Base-by-base conservation (phyloP, 805 yeast species). In the Candida ortonii region DNA sequence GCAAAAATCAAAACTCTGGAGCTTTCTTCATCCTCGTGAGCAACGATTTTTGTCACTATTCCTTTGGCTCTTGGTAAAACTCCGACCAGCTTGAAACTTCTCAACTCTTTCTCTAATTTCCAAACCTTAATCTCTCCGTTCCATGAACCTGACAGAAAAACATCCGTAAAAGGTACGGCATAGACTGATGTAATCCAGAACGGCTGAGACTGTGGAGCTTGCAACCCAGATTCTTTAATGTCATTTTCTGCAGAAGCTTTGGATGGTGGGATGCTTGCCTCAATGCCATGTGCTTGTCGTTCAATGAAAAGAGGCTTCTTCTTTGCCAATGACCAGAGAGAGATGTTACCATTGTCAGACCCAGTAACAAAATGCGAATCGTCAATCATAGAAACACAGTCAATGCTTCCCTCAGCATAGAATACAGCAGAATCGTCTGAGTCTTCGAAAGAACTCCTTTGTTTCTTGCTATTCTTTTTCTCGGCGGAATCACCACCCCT, bases 291-390 rank as follows among this genome's bases (percentile, higher is more conserved):
- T 2, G 90, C 84, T 30, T 68, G 62, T 50, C 93, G 73, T 42
- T 72, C 61, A 2, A 78, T 77, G 57, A 61, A 81, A 18, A 84
- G 62, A 11, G 97, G 94, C 62, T 87, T 89, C 73, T 93, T 93
- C 64, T 87, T 87, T 16, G 85, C 80, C 38, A 83, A 64, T 3
- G 96, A 79, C 98, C 98, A 93, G 42, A 93, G 67, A n/a, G 85
- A 65, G 20, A 93, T 63, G 53, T 78, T 84, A 26, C 98, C 98
- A 57, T 89, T 90, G 56, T 93, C 98, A 11, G 95, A 81, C 4
- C 97, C 97, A 1, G 97, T 89, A 29, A 93, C 79, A 55, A 93
- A 93, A 57, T 84, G 88, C 17, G 88, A 76, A 60, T 89, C 95
- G 61, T 93, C 98, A 35, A 85, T 62, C 96, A 89, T 88, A 9